phyloP scores from a whole-genome alignment of 768 basidiomycete species.

The Tylopilus vinaceipallidus region DNA sequence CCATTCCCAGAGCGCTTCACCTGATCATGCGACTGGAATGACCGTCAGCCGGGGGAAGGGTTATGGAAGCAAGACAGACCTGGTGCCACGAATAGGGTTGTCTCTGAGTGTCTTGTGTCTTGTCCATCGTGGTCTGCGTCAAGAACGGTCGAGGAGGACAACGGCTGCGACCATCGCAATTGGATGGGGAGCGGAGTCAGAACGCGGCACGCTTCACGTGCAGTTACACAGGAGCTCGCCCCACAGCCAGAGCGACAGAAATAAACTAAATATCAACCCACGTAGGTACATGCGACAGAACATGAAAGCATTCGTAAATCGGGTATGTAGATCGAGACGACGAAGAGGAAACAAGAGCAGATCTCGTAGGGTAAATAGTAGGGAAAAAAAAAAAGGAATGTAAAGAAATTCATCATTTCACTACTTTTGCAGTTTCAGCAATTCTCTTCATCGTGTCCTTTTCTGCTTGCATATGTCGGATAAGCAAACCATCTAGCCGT shows the following conservation, averaged over 20 bases:
- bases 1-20: constrained; percentile 32
- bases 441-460: constrained; percentile 78
- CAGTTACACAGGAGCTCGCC: constrained; percentile 10
- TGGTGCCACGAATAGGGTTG: constrained; percentile 83
- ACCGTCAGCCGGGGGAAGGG: constrained; percentile 13
- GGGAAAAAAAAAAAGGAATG: neutral
- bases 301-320: constrained; percentile 17
- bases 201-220: constrained; percentile 30
- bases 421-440: constrained; percentile 46
- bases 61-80: constrained; percentile 41
- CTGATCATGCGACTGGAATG: constrained; percentile 80
- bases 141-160: constrained; percentile 5
- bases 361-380: constrained; percentile 17
- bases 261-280: constrained; percentile 19
- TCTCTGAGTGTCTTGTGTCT: constrained; percentile 29
- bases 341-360: constrained; percentile 5
- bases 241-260: constrained; percentile 1
- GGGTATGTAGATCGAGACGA: constrained; percentile 27
- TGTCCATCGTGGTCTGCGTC: constrained; percentile 21
- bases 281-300: constrained; percentile 27
- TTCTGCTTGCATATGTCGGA: constrained; percentile 82
- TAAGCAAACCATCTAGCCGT: constrained; percentile 75
- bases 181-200: constrained; percentile 34
- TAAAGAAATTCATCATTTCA: constrained; percentile 21
- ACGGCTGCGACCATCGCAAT: constrained; percentile 23